Conservation (phyloP, 495 filamentous ascomycete species). For the Tuber magnatum region DNA sequence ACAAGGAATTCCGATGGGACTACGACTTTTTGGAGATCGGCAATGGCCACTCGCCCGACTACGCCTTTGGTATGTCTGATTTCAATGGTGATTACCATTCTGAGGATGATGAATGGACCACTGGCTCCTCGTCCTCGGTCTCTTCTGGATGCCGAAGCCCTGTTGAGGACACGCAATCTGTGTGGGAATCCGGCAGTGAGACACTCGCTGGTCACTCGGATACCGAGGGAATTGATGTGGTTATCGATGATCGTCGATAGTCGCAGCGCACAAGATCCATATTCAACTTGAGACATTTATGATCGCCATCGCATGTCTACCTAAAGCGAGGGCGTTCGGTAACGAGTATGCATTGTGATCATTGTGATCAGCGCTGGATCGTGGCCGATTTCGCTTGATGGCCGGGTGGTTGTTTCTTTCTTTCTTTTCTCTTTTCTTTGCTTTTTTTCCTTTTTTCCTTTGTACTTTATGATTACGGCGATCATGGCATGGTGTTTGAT, state of each 20-base stretch:
- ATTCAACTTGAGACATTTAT: neutral
- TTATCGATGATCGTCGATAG: constrained; percentile 14
- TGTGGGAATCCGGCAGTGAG: constrained; percentile 46
- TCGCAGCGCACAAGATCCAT: constrained; percentile 6
- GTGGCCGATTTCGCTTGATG: constrained; percentile 1
- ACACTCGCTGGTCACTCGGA: constrained; percentile 35
- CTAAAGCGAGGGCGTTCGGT: constrained; percentile 17
- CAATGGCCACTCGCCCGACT: constrained; percentile 42
- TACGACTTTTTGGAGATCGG: constrained; percentile 91
- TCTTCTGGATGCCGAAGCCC: constrained; percentile 56
- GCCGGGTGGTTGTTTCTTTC: constrained; percentile 5
- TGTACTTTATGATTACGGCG: constrained; percentile 34
- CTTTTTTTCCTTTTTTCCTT: too few species aligned
- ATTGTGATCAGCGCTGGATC: constrained; percentile 15
- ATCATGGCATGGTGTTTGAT: constrained; percentile 33
- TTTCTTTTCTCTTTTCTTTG: constrained; percentile 22
- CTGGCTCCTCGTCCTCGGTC: constrained; percentile 66
- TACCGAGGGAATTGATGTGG: constrained; percentile 26
- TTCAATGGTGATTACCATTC: constrained; percentile 45
- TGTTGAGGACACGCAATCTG: constrained; percentile 54
- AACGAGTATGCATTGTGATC: constrained; percentile 7
- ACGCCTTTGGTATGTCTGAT: constrained; percentile 52
- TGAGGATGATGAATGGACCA: constrained; percentile 64
- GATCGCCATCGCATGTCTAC: neutral
- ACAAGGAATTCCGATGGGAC: constrained; percentile 87